phyloP scores from a whole-genome alignment of 345 rosid genomes.

The Viola odorata region DNA sequence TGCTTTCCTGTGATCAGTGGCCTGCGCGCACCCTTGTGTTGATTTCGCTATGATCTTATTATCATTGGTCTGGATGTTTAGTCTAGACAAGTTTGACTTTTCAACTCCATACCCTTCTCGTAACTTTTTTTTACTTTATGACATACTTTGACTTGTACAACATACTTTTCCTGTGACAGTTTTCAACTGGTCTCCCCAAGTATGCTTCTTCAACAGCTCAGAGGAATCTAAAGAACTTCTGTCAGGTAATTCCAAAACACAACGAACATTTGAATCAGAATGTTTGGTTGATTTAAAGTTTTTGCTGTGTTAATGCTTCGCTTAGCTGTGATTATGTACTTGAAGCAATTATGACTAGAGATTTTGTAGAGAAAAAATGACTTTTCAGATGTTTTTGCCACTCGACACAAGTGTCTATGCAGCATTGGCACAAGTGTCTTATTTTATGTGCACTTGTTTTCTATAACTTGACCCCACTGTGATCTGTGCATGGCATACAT shows the following conservation, averaged over 20 bases:
- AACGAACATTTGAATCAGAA: background rate
- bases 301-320: background rate
- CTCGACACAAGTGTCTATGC: too few relatives aligned
- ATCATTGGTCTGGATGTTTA: too few relatives aligned
- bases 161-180: constrained; percentile 39
- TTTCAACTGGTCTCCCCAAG: constrained; percentile 69
- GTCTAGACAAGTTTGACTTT: too few relatives aligned
- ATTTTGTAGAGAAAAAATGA: too few relatives aligned
- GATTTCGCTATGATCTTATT: background rate
- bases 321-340: background rate
- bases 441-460: too few relatives aligned
- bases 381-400: too few relatives aligned
- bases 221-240: constrained; percentile 63
- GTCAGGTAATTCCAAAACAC: constrained; percentile 38
- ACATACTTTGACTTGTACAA: constrained; percentile 6
- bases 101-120: too few relatives aligned
- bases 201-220: constrained; percentile 79
- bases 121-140: constrained; percentile 1
- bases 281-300: background rate
- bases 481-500: background rate
- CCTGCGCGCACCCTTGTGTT: background rate
- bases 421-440: too few relatives aligned
- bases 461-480: too few relatives aligned
- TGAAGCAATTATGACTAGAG: too few relatives aligned
- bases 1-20: background rate